These are phyloP conservation scores for Trametes cingulata DNA, from an alignment of 768 basidiomycete genomes.

Conservation along the genomic window DNA sequence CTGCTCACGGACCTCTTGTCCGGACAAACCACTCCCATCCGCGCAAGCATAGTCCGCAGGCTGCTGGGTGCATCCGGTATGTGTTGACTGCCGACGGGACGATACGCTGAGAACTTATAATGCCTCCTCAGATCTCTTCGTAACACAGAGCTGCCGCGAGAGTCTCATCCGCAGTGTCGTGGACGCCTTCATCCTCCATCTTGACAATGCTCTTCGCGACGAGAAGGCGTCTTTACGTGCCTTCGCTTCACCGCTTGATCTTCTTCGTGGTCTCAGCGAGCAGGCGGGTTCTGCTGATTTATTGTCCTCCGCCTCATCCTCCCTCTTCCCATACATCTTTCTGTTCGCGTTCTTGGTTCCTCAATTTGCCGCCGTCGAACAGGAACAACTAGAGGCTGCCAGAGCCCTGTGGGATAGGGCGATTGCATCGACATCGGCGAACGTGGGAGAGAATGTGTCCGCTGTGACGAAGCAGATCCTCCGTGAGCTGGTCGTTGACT, in stretches of 20 bases:
- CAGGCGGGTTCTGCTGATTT: not conserved
- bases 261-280: slow-evolving; percentile 32
- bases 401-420: slow-evolving; percentile 36
- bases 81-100: no score
- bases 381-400: slow-evolving; percentile 22
- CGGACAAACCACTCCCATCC: slow-evolving; percentile 28
- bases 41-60: slow-evolving; percentile 38
- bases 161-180: slow-evolving; percentile 35
- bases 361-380: slow-evolving; percentile 29
- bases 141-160: slow-evolving; percentile 34
- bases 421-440: slow-evolving; percentile 25
- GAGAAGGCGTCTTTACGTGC: slow-evolving; percentile 24
- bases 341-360: slow-evolving; percentile 52
- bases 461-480: slow-evolving; percentile 44
- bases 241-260: slow-evolving; percentile 34
- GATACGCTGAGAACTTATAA: no score
- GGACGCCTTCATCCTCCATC: slow-evolving; percentile 37
- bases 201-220: slow-evolving; percentile 37
- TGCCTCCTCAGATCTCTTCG: slow-evolving; percentile 29
- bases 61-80: slow-evolving; percentile 47
- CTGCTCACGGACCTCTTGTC: slow-evolving; percentile 42
- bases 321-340: slow-evolving; percentile 47
- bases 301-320: slow-evolving; percentile 9
- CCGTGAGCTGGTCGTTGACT: slow-evolving; percentile 43
- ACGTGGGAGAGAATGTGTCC: slow-evolving; percentile 30